Percentiles rank a stretch among this genome's conserved stretches.
Conservation (phyloP, 768 basidiomycete genomes). For the Psilocybe sp. region DNA sequence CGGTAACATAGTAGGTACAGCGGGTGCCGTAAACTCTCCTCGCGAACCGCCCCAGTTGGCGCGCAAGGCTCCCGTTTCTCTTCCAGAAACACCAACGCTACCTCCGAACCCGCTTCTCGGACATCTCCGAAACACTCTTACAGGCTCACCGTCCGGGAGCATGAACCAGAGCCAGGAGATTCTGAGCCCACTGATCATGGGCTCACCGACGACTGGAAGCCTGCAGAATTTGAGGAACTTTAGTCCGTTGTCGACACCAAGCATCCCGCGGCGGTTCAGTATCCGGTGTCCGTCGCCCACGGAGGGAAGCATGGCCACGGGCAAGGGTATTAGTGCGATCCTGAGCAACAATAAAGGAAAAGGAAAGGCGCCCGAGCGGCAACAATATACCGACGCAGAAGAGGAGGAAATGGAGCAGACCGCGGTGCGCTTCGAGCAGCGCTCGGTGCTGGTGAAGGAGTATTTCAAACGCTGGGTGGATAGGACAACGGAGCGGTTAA, state of each 20-base stretch:
- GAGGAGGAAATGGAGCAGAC: constrained; percentile 36
- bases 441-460: constrained; percentile 36
- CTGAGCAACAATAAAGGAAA: constrained; percentile 17
- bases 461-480: constrained; percentile 47
- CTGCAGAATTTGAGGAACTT: constrained; percentile 27
- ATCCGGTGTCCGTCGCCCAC: constrained; percentile 5
- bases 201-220: constrained; percentile 27
- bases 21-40: constrained; percentile 22
- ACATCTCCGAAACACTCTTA: constrained; percentile 27
- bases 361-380: constrained; percentile 27
- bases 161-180: constrained; percentile 27
- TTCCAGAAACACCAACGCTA: constrained; percentile 43
- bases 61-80: constrained; percentile 40
- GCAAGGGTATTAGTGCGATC: neutral
- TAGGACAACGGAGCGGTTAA: constrained; percentile 39
- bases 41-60: constrained; percentile 35
- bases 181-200: constrained; percentile 41
- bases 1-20: neutral
- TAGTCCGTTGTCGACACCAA: constrained; percentile 21
- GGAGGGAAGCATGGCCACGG: neutral
- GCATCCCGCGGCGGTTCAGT: constrained; percentile 10
- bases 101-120: constrained; percentile 30
- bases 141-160: constrained; percentile 12
- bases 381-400: constrained; percentile 28
- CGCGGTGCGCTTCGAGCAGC: constrained; percentile 40